These are phyloP conservation scores for Spathaspora boniae DNA, from an alignment of 805 yeast species.

Conservation along the genomic window DNA sequence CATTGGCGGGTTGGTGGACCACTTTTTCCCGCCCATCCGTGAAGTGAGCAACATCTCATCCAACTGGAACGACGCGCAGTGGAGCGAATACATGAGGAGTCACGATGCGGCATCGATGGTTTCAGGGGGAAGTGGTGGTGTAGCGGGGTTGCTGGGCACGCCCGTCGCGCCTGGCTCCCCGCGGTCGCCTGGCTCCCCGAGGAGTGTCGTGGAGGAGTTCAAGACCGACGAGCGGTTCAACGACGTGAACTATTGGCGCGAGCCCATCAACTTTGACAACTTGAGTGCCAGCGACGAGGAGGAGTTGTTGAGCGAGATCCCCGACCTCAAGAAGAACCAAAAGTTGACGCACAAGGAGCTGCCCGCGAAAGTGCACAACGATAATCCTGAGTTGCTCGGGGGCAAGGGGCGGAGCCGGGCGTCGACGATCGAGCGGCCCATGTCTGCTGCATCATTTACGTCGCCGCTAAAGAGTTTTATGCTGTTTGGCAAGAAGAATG, in stretches of 20 bases:
- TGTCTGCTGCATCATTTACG: constrained; percentile 31
- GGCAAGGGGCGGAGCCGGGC: constrained; percentile 10
- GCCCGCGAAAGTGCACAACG: constrained; percentile 6
- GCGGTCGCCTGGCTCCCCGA: constrained; percentile 24
- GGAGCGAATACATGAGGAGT: constrained; percentile 26
- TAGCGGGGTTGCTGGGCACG: no score
- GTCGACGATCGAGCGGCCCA: constrained; percentile 26
- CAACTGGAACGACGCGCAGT: constrained; percentile 35
- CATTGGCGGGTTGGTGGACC: constrained; percentile 93
- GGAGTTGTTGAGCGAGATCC: constrained; percentile 1
- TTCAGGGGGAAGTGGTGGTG: no score
- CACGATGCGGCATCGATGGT: constrained; percentile 4
- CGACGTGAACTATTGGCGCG: constrained; percentile 92
- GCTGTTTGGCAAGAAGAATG: constrained; percentile 31
- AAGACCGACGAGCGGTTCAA: constrained; percentile 60
- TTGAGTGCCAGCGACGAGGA: constrained; percentile 48
- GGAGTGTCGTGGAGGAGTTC: constrained; percentile 31
- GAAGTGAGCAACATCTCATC: constrained; percentile 28
- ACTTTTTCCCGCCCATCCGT: constrained; percentile 83
- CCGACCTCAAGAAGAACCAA: constrained; percentile 3
- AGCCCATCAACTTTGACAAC: constrained; percentile 66
- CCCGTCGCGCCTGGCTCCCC: constrained; percentile 9
- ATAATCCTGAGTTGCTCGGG: constrained; percentile 8
- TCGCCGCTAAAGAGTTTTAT: constrained; percentile 41
- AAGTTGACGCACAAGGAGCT: constrained; percentile 5